These are phyloP conservation scores for Lactarius hatsudake DNA, from an alignment of 768 basidiomycete genomes.

Conservation along the genomic window DNA sequence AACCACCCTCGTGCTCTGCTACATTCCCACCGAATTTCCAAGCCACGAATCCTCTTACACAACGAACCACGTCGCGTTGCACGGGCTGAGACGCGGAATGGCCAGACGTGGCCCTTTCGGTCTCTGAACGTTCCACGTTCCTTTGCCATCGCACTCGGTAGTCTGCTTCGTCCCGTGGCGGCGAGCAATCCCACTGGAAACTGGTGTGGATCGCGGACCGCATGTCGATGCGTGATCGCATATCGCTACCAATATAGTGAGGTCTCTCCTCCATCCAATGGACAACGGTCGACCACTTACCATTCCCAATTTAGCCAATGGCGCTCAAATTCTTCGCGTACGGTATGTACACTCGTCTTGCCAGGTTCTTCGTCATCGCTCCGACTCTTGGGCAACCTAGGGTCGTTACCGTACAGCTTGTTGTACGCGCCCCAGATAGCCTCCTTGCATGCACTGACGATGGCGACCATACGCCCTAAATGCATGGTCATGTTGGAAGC, in stretches of 20 bases:
- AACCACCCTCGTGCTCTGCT: neutral
- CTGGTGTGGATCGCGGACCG: conserved; percentile 46
- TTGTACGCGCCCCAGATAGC: conserved; percentile 66
- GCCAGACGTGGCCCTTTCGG: neutral
- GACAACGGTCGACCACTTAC: conserved; percentile 36
- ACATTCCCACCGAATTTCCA: conserved; percentile 19
- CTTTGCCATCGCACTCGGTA: conserved; percentile 55
- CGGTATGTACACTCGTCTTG: conserved; percentile 32
- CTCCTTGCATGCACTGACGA: conserved; percentile 63
- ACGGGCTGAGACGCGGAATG: neutral
- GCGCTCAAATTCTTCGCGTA: conserved; percentile 59
- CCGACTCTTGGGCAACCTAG: conserved; percentile 32
- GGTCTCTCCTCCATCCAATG: neutral
- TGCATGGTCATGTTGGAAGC: conserved; percentile 60
- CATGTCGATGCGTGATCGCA: conserved; percentile 69
- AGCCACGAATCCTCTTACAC: conserved; percentile 27
- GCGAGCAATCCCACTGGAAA: conserved; percentile 53
- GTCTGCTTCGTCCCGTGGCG: conserved; percentile 25
- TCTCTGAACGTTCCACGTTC: conserved; percentile 4
- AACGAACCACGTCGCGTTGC: conserved; percentile 20
- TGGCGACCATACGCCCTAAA: conserved; percentile 55
- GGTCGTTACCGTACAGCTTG: conserved; percentile 39
- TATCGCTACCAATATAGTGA: conserved; percentile 49
- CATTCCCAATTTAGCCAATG: conserved; percentile 70
- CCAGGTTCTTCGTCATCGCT: conserved; percentile 14